phyloP scores from a whole-genome alignment of 2,329 filamentous ascomycete species.

The Keithomyces neogunnii region DNA sequence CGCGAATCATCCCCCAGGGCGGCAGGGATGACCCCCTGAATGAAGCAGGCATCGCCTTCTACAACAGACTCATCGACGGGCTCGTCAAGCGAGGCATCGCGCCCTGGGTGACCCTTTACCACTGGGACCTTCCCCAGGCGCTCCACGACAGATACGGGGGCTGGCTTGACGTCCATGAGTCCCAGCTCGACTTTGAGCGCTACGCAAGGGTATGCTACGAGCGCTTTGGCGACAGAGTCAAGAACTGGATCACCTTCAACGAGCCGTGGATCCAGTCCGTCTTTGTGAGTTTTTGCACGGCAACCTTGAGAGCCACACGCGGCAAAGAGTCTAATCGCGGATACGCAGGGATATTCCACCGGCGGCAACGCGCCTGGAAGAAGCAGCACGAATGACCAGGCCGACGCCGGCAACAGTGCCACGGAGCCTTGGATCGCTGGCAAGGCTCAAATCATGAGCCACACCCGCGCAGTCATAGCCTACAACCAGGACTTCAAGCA shows the following conservation, averaged over 20 bases:
- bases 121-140: slow-evolving; percentile 45
- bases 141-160: slow-evolving; percentile 29
- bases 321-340: background rate
- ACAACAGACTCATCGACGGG: slow-evolving; percentile 51
- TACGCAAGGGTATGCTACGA: slow-evolving; percentile 28
- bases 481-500: slow-evolving; percentile 24
- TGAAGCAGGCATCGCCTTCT: slow-evolving; percentile 50
- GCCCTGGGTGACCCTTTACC: slow-evolving; percentile 55
- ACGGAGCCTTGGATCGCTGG: slow-evolving; percentile 28
- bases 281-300: slow-evolving; percentile 15
- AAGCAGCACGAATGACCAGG: slow-evolving; percentile 13
- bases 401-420: slow-evolving; percentile 19
- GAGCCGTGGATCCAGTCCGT: slow-evolving; percentile 30
- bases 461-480: slow-evolving; percentile 21
- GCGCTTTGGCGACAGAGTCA: slow-evolving; percentile 31
- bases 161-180: slow-evolving; percentile 22
- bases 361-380: slow-evolving; percentile 26
- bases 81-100: slow-evolving; percentile 47
- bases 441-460: slow-evolving; percentile 26
- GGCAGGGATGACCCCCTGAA: slow-evolving; percentile 56
- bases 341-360: slow-evolving; percentile 21
- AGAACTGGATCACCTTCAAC: slow-evolving; percentile 31
- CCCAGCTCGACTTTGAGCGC: slow-evolving; percentile 24
- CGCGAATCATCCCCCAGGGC: slow-evolving; percentile 56
- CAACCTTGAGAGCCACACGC: too few species aligned